phyloP scores from a whole-genome alignment of 1,139 yeast genomes.

The Candida mesenterica region DNA sequence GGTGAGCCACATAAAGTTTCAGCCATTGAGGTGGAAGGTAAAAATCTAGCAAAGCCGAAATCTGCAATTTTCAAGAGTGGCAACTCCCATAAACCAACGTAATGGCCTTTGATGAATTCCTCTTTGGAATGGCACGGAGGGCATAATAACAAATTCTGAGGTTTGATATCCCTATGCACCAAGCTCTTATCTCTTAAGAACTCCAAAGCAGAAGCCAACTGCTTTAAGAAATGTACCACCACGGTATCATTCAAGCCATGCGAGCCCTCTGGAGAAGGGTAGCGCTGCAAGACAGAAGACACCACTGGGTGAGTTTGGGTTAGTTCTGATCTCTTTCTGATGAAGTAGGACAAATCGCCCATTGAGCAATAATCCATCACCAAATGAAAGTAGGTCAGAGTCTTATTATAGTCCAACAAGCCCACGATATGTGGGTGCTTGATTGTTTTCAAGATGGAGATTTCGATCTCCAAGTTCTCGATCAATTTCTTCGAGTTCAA shows the following conservation, averaged over 20 bases:
- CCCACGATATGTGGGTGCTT: slow-evolving; percentile 93
- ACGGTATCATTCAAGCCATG: slow-evolving; percentile 79
- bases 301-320: slow-evolving; percentile 77
- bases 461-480: slow-evolving; percentile 89
- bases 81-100: slow-evolving; percentile 79
- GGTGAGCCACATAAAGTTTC: slow-evolving; percentile 98
- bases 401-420: slow-evolving; percentile 76
- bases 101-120: slow-evolving; percentile 56
- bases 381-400: slow-evolving; percentile 76
- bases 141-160: slow-evolving; percentile 81
- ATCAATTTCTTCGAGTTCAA: slow-evolving; percentile 80
- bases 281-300: slow-evolving; percentile 69
- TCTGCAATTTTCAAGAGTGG: slow-evolving; percentile 94
- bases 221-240: slow-evolving; percentile 82
- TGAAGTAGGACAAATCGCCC: slow-evolving; percentile 89
- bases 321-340: slow-evolving; percentile 71
- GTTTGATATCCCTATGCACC: slow-evolving; percentile 92
- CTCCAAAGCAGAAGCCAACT: slow-evolving; percentile 77
- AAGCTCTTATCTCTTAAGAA: slow-evolving; percentile 79
- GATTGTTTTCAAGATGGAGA: slow-evolving; percentile 77
- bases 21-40: slow-evolving; percentile 91
- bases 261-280: slow-evolving; percentile 76
- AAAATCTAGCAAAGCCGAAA: slow-evolving; percentile 93
- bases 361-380: slow-evolving; percentile 97
- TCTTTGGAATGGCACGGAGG: slow-evolving; percentile 66